Conservation (phyloP, 2,329 filamentous ascomycete species). For the Xylariales sp. region DNA sequence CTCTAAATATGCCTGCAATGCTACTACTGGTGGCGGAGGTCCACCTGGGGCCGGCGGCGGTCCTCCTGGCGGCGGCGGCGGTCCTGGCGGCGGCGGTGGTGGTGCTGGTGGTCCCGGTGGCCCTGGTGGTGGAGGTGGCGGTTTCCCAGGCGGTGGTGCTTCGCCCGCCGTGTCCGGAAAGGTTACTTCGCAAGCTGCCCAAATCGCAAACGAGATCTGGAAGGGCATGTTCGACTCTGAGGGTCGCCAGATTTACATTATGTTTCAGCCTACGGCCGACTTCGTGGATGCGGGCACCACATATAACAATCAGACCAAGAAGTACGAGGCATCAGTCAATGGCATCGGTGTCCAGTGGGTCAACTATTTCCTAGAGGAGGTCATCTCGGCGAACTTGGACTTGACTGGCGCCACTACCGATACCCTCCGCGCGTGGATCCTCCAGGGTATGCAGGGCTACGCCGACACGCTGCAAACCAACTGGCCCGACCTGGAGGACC, state of each 20-base stretch:
- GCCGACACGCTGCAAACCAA: constrained; percentile 1
- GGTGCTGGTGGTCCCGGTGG: background rate
- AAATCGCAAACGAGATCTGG: constrained; percentile 3
- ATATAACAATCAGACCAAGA: constrained; percentile 1
- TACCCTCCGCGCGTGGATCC: constrained; percentile 2
- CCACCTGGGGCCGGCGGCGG: background rate
- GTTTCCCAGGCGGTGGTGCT: background rate
- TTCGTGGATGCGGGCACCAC: constrained; percentile 2
- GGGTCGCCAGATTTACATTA: constrained; percentile 3
- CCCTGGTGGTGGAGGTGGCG: too few relatives aligned
- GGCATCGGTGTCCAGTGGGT: constrained; percentile 4
- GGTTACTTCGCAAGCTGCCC: background rate
- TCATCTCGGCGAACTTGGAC: background rate
- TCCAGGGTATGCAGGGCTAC: constrained; percentile 1
- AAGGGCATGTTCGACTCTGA: constrained; percentile 3
- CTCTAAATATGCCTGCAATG: too few relatives aligned
- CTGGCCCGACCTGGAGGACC: constrained; percentile 5
- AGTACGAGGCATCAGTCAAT: constrained; percentile 1
- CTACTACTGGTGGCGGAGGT: too few relatives aligned
- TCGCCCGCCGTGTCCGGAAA: constrained; percentile 1
- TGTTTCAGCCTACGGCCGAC: constrained; percentile 2
- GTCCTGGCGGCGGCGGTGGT: background rate
- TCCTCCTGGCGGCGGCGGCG: background rate
- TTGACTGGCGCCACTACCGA: background rate
- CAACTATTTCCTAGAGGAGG: constrained; percentile 3